A percentile compares a stretch with the other conserved stretches of the same genome.
Evolutionary conservation across 1,284 basidiomycete genomes (phyloP).

Genomic region (Ceratobasidium sp.): DNA sequence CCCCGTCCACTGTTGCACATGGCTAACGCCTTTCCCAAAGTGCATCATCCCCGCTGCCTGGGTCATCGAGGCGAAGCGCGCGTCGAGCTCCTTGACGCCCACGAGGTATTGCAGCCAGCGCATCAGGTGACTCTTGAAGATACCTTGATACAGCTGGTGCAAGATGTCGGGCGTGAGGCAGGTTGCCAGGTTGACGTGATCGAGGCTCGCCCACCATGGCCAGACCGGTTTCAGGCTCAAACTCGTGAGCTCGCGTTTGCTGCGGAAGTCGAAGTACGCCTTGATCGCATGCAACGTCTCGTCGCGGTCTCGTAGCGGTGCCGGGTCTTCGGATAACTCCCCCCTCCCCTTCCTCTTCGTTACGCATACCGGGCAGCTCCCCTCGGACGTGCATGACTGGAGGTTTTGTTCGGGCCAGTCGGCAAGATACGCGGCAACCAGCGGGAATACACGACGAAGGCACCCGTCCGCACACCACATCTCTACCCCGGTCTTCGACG

Average conservation of each 20-base stretch:
- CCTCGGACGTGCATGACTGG: background rate
- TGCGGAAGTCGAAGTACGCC: background rate
- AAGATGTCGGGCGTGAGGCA: conserved; percentile 21
- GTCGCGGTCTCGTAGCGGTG: background rate
- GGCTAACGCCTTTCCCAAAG: conserved; percentile 25
- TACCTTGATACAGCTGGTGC: conserved; percentile 42
- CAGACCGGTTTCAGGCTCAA: conserved; percentile 4
- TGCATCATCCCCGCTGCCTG: background rate
- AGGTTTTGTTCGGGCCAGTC: conserved; percentile 49
- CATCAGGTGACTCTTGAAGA: conserved; percentile 44
- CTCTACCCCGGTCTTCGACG: conserved; percentile 3
- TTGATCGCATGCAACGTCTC: background rate
- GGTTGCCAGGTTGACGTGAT: conserved; percentile 20
- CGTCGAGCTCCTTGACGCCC: background rate
- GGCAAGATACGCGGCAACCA: conserved; percentile 42
- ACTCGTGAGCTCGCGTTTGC: background rate
- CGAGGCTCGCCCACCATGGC: conserved; percentile 40
- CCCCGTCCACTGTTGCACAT: conserved; percentile 27
- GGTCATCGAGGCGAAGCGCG: background rate
- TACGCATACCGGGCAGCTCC: conserved; percentile 13
- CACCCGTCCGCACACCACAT: conserved; percentile 31
- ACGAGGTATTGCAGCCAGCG: conserved; percentile 26
- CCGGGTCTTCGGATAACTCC: too few relatives aligned
- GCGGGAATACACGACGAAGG: conserved; percentile 2
- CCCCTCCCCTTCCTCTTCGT: background rate